Base-by-base conservation (phyloP, 2,329 filamentous ascomycete genomes). In the Cladosporium sp. region DNA sequence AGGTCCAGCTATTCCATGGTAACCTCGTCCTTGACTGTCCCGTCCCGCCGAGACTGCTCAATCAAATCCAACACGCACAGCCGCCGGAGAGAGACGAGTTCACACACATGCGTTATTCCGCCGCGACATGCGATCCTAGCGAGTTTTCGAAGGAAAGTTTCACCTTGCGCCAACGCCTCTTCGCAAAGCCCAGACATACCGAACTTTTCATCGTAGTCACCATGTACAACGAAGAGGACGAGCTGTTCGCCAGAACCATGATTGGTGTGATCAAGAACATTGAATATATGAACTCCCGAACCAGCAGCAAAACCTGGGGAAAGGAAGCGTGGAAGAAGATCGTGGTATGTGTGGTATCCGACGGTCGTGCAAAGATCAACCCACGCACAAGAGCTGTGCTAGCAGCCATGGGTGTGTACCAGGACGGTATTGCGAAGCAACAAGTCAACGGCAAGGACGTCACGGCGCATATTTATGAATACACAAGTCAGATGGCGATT, bases 301-400 rank as follows among this genome's bases (percentile, higher is more conserved):
- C 88, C 47, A 91, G 89, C 72, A 96, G 92, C 76, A 96, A 96
- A 77, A 97, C 93, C 0, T 99, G 94, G 94, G 94, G 94, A 65
- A 94, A 95, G 74, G 91, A 96, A 68, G 92, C 93, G 4, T 99
- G 94, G 94, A 97, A 99, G 80, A 99, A 99, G 81, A 97, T 99
- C 68, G 94, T 99, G 9, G 94, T 99, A 11, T 97, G 93, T 73
- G 86, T 99, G 45, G 94, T 99, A 65, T 97, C 92, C 68, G 94
- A 99, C 70, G 94, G 94, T 61, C 92, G 94, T 84, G 89, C 88
- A 61, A 97, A 97, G 80, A 99, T 99, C 79, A 97, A 97, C 74
- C 85, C 90, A 1, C 82, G 94, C 64, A 99, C 94, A 2, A 87
- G 89, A 69, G 92, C 93, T 36, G 85, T 97, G 17, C 78, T 99